Base-by-base conservation (phyloP, 106 monocot genomes). In the Allium cepa region DNA sequence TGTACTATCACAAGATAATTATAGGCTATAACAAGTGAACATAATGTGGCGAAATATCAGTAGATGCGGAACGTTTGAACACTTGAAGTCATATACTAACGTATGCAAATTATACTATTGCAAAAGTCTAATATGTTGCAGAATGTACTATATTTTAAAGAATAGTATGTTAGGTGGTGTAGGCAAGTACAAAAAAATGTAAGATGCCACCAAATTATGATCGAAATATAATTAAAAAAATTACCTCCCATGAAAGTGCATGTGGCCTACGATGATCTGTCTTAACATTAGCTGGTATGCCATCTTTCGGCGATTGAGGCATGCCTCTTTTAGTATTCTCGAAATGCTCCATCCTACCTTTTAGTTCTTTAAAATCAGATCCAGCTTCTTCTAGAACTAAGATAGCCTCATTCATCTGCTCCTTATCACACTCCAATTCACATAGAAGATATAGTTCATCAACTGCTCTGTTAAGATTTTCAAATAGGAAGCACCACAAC, bases 361-460 rank as follows among this genome's bases (percentile, higher is more conserved):
- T 92, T 46, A 96, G 78, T 72, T 96, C 96, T 73, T 71, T 82
- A 59, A 96, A 96, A 86, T 96, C 96, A 60, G 83, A 96, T 64
- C 60, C 69, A 72, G 92, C 88, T 81, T 96, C 96, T 77, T 87
- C 84, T 70, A 92, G 88, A 65, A 96, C 96, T 80, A 96, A 84
- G 67, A 86, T 80, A 69, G 88, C 88, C 64, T 96, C 96, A 69
- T 96, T 71, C 71, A 96, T 96, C 78, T 96, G 96, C 60, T 88
- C 86, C 77, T 86, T 79, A 64, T 96, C 96, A 67, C 92, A 96
- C 79, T 96, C 96, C 66, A 92, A 72, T 71, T 96, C 96, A 86
- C 96, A 96, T 14, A 92, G 82, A 64, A 96, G 96, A 75, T 96
- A 96, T 56, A 96, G 91, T 84, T 96, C 96, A 73, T 96, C 96